Base-by-base conservation (phyloP, 768 basidiomycete genomes). In the Myochromella boudieri region DNA sequence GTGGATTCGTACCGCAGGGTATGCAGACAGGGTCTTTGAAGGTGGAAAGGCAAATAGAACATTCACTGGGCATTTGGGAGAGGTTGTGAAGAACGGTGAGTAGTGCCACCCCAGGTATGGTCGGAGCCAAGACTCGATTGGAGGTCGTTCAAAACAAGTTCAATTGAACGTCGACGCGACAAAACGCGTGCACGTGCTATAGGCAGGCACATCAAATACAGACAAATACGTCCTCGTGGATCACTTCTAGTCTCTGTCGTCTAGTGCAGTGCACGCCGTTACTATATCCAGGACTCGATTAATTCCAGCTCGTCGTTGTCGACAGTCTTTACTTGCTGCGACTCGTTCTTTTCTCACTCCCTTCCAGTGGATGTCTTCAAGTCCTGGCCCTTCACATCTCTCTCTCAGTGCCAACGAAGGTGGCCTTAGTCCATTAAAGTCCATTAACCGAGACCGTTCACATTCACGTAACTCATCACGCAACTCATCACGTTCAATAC, bases 11-110 rank as follows among this genome's bases (percentile, higher is more conserved):
- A 84, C 84, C 84, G 58, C 84, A 85, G 9, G 84, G 82, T 1
- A 81, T 63, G 31, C 69, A 80, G 4, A 82, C 77, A 0, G 84
- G 83, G 12, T 74, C 75, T 27, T 72, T 75, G 51, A 78, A 64
- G 1, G 53, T 51, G 2, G 71, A 71, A 7, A 86, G 68, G 51
- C 84, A 86, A 44, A 85, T 81, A 28, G 77, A 71, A 63, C 84
- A 85, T 25, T 68, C 61, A 20, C 54, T 49, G 38, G 63, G 26
- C 65, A 68, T 68, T 31, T 40, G 29, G 43, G 9, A 36, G 7
- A 17, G 27, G 37, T 3, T 3, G 14, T 29, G n/a, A 3, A 17
- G 18, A 15, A 18, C n/a, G n/a, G n/a, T n/a, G n/a, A n/a, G n/a
- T n/a, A n/a, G n/a, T n/a, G n/a, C n/a, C n/a, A n/a, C n/a, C n/a